Percentiles rank a stretch among this genome's conserved stretches.
Evolutionary conservation across 495 filamentous ascomycete species (phyloP).

Genomic region (Peziza echinospora): DNA sequence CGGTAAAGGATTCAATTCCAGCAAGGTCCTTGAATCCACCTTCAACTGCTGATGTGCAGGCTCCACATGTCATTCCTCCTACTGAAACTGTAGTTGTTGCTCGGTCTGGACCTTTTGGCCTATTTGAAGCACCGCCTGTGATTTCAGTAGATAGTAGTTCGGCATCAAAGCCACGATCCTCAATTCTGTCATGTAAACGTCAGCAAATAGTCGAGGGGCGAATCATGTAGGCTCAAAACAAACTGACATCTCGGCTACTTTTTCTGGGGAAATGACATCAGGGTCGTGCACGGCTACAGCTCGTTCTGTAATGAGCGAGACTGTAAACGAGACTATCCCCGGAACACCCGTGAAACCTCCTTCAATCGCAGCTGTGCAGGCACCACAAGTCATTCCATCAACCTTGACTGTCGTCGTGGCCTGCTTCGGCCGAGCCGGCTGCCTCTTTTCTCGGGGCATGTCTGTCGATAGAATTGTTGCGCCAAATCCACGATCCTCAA

Average conservation of each 20-base stretch:
- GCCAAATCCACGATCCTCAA: conserved; percentile 89
- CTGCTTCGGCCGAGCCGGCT: conserved; percentile 36
- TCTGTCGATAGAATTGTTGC: conserved; percentile 74
- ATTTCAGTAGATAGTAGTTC: conserved; percentile 61
- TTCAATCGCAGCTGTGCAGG: background rate
- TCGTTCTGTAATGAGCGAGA: conserved; percentile 79
- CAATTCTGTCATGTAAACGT: conserved; percentile 35
- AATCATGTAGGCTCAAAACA: no score
- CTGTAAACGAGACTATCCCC: conserved; percentile 62
- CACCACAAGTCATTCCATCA: conserved; percentile 58
- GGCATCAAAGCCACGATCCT: conserved; percentile 89
- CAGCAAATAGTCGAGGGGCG: background rate
- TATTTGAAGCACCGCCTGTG: conserved; percentile 17
- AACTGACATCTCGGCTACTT: conserved; percentile 46
- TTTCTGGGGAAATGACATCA: conserved; percentile 43
- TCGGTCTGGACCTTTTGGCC: conserved; percentile 23
- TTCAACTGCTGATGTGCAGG: conserved; percentile 81
- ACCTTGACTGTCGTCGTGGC: conserved; percentile 80
- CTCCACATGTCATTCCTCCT: conserved; percentile 91
- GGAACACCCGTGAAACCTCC: conserved; percentile 57
- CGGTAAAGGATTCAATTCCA: conserved; percentile 70
- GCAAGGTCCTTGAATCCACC: conserved; percentile 54
- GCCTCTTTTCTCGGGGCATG: conserved; percentile 17
- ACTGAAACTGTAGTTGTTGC: conserved; percentile 63
- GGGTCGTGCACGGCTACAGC: conserved; percentile 83